Percentiles rank a stretch among this genome's conserved stretches.
Conservation (phyloP, 495 filamentous ascomycete species). For the Barbatosphaeria neglecta region DNA sequence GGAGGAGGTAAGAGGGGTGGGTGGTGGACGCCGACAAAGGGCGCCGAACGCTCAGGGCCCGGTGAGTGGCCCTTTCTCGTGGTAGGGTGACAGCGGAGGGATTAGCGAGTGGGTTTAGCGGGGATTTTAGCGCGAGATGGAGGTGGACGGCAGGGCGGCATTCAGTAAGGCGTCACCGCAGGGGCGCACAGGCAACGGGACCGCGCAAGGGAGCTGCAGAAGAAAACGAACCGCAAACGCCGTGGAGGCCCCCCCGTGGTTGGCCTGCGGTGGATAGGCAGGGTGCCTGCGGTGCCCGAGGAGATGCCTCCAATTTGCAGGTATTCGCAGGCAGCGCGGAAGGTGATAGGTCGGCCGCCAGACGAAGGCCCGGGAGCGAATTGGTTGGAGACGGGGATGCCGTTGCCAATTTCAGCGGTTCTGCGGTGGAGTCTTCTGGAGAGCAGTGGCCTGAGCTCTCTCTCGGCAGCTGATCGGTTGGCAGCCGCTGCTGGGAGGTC, state of each 20-base stretch:
- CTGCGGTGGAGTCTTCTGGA: background rate
- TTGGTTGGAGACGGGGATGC: background rate
- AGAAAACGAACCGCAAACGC: no score
- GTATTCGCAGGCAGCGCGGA: no score
- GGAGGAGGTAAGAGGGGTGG: background rate
- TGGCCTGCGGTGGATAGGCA: no score
- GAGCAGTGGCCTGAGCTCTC: background rate
- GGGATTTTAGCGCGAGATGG: background rate
- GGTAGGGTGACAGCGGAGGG: background rate
- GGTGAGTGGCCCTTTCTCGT: no score
- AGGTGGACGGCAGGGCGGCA: background rate
- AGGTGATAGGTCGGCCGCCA: background rate
- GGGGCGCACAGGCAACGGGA: background rate
- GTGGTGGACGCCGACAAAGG: background rate
- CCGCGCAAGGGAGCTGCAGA: background rate
- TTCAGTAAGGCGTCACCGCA: background rate
- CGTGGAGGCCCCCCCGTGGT: no score
- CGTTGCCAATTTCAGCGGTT: background rate
- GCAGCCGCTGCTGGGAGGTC: background rate
- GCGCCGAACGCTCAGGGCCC: background rate
- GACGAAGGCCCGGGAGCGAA: background rate
- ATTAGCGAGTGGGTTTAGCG: no score
- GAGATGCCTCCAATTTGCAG: no score
- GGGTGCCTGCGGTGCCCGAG: no score
- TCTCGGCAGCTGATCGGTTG: no score